Conservation (phyloP, 2,329 filamentous ascomycete species). For the Rutstroemia sp. region DNA sequence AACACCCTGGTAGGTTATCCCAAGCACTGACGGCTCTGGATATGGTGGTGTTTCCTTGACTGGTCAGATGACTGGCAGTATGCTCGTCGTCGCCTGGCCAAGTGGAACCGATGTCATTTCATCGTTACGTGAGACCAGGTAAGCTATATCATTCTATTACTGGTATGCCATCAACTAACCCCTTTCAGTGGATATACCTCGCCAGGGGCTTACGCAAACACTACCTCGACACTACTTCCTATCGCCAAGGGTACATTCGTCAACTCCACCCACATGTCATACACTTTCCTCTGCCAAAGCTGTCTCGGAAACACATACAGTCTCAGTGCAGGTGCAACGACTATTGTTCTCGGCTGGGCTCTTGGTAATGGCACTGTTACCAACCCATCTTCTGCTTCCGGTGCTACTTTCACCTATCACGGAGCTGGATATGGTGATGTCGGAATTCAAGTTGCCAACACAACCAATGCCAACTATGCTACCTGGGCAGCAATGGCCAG, state of each 20-base stretch:
- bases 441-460: background rate
- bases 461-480: background rate
- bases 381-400: constrained; percentile 1
- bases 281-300: constrained; percentile 45
- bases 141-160: background rate
- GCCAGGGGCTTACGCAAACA: constrained; percentile 36
- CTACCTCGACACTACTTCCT: constrained; percentile 34
- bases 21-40: constrained; percentile 26
- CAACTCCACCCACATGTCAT: constrained; percentile 45
- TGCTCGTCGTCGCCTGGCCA: constrained; percentile 44
- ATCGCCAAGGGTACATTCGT: constrained; percentile 45
- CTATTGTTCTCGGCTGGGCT: constrained; percentile 4
- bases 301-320: constrained; percentile 29
- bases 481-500: constrained; percentile 7
- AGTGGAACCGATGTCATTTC: constrained; percentile 36
- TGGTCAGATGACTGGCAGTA: constrained; percentile 38
- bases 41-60: constrained; percentile 43
- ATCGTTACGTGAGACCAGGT: constrained; percentile 32
- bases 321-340: background rate
- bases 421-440: constrained; percentile 3
- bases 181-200: constrained; percentile 35
- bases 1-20: background rate
- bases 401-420: constrained; percentile 8
- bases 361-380: constrained; percentile 5
- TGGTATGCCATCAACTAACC: background rate